Evolutionary conservation across 2,329 filamentous ascomycete species (phyloP), one percentile per base, ranked within the genome.

Genomic region (Samsoniella hepiali): DNA sequence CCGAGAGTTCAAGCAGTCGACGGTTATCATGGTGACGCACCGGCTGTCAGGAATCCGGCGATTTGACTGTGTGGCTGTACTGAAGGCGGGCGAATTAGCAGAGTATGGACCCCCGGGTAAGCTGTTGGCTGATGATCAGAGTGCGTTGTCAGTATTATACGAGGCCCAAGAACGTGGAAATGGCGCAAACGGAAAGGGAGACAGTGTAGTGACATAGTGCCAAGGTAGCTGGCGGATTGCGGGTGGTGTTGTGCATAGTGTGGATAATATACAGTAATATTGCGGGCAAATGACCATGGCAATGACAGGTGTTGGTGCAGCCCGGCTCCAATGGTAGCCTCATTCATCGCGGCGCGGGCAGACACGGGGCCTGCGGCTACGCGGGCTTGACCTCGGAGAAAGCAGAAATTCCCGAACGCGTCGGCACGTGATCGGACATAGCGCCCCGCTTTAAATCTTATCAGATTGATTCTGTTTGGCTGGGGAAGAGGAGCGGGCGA

Each of bases 381-480:
- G 22, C 36, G 34, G 40, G 54, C 31, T 58, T 47, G 36, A 54
- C 34, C 59, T 55, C 59, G 59, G 59, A 54, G 59, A 31, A 47
- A 55, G 54, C 5, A 34, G 31, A 11, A 36, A 32, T 45, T 54
- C 62, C 62, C 60, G 62, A 63, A 53, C 62, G 56, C 49, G 62
- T 40, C 38, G 40, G 55, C 62, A 63, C 62, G 62, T 63, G 62
- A 63, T 63, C 62, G 62, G 62, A 49, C 10, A 32, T n/a, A 13
- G 3, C 2, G 22, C 45, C 56, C 62, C 56, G 49, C 56, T 59
- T 32, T 54, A 63, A 63, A 63, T 60, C 62, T 63, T 59, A 63
- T 63, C 62, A 59, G 62, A 63, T 63, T 63, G 62, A 60, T 60
- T 63, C 42, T 63, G 55, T 55, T 63, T 63, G 62, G 62, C 40